Evolutionary conservation across 768 basidiomycete species (phyloP).

Genomic region (Termitomyces sp.): DNA sequence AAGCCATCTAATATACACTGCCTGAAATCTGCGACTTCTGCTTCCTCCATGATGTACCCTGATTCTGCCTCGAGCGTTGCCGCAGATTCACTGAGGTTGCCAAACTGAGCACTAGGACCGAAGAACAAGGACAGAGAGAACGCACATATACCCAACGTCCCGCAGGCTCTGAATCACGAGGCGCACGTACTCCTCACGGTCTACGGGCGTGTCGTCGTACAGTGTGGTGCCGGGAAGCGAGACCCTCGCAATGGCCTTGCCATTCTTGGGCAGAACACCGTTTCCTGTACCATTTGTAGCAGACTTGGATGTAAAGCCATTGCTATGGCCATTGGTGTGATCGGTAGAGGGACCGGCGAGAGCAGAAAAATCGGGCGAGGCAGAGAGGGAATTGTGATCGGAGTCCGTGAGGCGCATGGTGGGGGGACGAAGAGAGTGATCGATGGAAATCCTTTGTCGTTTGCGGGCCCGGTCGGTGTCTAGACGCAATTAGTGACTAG

Average conservation of each 20-base stretch:
- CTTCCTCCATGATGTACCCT: constrained; percentile 80
- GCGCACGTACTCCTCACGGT: constrained; percentile 89
- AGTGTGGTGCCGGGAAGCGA: constrained; percentile 69
- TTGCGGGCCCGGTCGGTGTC: constrained; percentile 53
- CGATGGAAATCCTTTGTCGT: constrained; percentile 60
- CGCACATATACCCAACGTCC: constrained; percentile 80
- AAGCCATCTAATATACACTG: constrained; percentile 74
- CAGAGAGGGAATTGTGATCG: constrained; percentile 45
- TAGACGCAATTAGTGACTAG: constrained; percentile 15
- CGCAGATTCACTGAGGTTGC: constrained; percentile 70
- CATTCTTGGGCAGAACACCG: constrained; percentile 45
- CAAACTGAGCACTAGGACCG: constrained; percentile 5
- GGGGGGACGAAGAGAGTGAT: constrained; percentile 28
- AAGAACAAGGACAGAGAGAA: constrained; percentile 17
- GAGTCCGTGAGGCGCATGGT: constrained; percentile 53
- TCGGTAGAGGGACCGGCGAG: constrained; percentile 56
- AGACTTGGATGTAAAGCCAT: constrained; percentile 36
- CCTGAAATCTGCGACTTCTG: constrained; percentile 77
- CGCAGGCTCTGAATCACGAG: constrained; percentile 85
- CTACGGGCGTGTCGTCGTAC: constrained; percentile 74
- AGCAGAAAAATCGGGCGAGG: constrained; percentile 39
- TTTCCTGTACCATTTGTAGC: constrained; percentile 26
- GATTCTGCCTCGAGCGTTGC: constrained; percentile 89
- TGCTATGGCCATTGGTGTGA: constrained; percentile 40
- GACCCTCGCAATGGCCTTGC: constrained; percentile 56